phyloP scores from a whole-genome alignment of 1,139 yeast genomes.

The Wickerhamomyces sp. region DNA sequence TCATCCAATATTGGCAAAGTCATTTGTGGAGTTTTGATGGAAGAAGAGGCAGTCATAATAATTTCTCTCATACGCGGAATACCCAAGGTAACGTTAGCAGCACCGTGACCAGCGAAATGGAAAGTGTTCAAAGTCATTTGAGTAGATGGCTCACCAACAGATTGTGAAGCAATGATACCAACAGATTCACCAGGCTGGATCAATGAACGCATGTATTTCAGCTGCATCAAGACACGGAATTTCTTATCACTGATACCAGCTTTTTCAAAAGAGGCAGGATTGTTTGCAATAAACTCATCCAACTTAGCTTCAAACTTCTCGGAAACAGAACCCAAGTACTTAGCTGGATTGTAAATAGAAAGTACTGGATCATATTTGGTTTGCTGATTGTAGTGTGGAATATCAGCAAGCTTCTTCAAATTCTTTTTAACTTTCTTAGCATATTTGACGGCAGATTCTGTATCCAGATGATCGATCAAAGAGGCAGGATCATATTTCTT shows the following conservation, averaged over 20 bases:
- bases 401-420: slow-evolving; percentile 56
- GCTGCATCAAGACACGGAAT: slow-evolving; percentile 95
- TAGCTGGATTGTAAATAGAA: slow-evolving; percentile 80
- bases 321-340: slow-evolving; percentile 88
- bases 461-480: slow-evolving; percentile 68
- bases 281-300: slow-evolving; percentile 59
- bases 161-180: slow-evolving; percentile 97
- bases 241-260: slow-evolving; percentile 68
- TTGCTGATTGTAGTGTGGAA: slow-evolving; percentile 60
- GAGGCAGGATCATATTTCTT: slow-evolving; percentile 85
- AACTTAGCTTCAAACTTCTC: slow-evolving; percentile 81
- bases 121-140: slow-evolving; percentile 99
- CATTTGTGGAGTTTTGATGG: slow-evolving; percentile 98
- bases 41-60: slow-evolving; percentile 96
- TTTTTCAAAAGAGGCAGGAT: slow-evolving; percentile 46
- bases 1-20: slow-evolving; percentile 77
- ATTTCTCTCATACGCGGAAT: slow-evolving; percentile 99
- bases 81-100: slow-evolving; percentile 98
- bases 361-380: slow-evolving; percentile 85
- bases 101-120: slow-evolving; percentile 99
- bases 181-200: slow-evolving; percentile 97
- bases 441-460: slow-evolving; percentile 74
- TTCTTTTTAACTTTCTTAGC: slow-evolving; percentile 78
- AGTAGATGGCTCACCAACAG: slow-evolving; percentile 98
- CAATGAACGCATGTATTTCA: slow-evolving; percentile 94